Base-by-base conservation (phyloP, 805 yeast species). In the Teunomyces barrocoloradensis region DNA sequence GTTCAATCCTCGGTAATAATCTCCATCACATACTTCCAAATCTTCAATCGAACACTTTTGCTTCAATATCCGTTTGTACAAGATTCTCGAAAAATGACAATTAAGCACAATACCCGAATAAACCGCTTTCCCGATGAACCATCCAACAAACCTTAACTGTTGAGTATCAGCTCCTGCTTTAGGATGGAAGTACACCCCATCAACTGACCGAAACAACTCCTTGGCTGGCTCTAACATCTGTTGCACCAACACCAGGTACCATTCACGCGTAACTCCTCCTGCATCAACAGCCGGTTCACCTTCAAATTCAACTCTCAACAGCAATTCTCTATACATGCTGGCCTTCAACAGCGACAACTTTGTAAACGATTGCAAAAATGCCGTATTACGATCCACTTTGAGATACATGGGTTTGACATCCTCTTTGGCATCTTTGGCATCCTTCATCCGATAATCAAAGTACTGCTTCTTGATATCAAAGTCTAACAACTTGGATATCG, bases 271-370 rank as follows among this genome's bases (percentile, higher is more conserved):
- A 12, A 94, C 84, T 35, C 99, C 99, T 54, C 99, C 99, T 2
- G 96, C 99, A 73, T 94, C 99, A 42, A 92, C 87, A 55, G 98
- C 99, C 45, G 85, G 86, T 65, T 94, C 99, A 1, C 96, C 96
- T 52, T 83, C 83, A 71, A 94, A 94, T 12, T 78, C 78, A 37
- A 94, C 81, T 42, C 85, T 90, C 54, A 94, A 69, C 54, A 83
- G 84, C 1, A 91, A 77, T 42, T 81, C 75, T 54, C 83, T 80
- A 59, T 89, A 81, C 47, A 86, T 92, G 6, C 82, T 87, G 27
- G 81, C 80, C 0, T 86, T 69, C 57, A 89, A 87, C 73, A 84
- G 89, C 60, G 88, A 88, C 36, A 91, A 66, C 1, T 92, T 75
- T 44, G 95, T 73, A 67, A 87, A 91, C 1, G 97, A 88, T 59